Evolutionary conservation across 768 basidiomycete genomes (phyloP).

Genomic region (Kwoniella newhampshirensis): DNA sequence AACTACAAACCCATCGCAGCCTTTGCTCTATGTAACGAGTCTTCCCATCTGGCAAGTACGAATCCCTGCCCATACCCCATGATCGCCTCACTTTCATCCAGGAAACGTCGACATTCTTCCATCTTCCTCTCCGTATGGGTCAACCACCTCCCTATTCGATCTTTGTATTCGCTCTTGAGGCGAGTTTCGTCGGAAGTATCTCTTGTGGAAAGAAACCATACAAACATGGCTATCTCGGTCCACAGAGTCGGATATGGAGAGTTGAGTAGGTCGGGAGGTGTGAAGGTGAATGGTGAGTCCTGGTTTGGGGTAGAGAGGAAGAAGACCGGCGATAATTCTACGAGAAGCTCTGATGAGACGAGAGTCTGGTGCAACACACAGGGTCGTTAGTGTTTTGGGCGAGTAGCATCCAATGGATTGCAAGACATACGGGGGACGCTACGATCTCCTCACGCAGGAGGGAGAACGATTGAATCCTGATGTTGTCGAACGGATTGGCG

Average conservation of each 20-base stretch:
- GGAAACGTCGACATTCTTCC: slow-evolving; percentile 1
- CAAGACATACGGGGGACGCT: slow-evolving; percentile 1
- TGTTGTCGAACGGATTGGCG: slow-evolving; percentile 36
- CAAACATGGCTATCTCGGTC: slow-evolving; percentile 14
- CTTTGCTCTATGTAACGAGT: slow-evolving; percentile 11
- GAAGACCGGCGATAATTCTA: slow-evolving; percentile 1
- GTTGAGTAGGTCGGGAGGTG: slow-evolving; percentile 5
- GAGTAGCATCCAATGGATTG: background rate
- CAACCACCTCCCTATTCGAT: background rate
- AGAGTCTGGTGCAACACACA: background rate
- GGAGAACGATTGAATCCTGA: slow-evolving; percentile 26
- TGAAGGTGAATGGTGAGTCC: slow-evolving; percentile 10
- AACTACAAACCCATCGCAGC: background rate
- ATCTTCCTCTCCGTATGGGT: slow-evolving; percentile 5
- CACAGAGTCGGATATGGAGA: slow-evolving; percentile 19
- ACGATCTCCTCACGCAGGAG: slow-evolving; percentile 28
- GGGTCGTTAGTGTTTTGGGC: background rate
- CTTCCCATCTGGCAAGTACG: slow-evolving; percentile 19
- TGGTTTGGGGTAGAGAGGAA: slow-evolving; percentile 6
- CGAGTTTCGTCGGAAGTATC: background rate
- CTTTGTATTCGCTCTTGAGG: slow-evolving; percentile 4
- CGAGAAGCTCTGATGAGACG: background rate
- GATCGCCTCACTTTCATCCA: background rate
- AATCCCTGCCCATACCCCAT: slow-evolving; percentile 7
- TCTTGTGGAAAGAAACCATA: slow-evolving; percentile 17